Percentiles rank a stretch among this genome's conserved stretches.
Evolutionary conservation across 2,329 filamentous ascomycete species (phyloP).

Genomic region (Fusarium piperis): DNA sequence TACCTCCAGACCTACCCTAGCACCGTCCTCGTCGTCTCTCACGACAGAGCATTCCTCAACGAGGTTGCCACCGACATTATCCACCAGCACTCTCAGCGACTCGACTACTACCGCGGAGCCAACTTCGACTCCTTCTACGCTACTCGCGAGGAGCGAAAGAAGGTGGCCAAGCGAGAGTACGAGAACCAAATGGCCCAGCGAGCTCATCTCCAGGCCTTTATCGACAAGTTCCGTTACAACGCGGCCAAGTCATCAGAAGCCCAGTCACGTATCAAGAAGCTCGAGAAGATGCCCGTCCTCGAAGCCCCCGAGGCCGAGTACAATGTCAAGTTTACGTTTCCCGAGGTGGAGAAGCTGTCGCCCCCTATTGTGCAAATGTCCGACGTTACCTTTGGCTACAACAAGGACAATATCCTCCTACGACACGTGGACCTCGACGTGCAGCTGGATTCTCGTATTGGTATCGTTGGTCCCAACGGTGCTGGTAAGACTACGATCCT

Average conservation of each 20-base stretch:
- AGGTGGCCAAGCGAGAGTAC: constrained; percentile 96
- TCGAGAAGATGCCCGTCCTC: constrained; percentile 95
- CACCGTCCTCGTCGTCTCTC: constrained; percentile 94
- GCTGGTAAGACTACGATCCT: constrained; percentile 99
- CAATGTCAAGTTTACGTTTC: constrained; percentile 96
- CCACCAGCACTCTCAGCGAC: constrained; percentile 94
- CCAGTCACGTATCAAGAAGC: constrained; percentile 98
- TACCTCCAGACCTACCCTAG: constrained; percentile 95
- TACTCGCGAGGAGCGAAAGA: constrained; percentile 95
- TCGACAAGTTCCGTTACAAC: constrained; percentile 99
- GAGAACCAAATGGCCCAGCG: constrained; percentile 97
- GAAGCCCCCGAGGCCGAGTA: constrained; percentile 93
- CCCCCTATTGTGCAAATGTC: constrained; percentile 99
- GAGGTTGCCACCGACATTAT: constrained; percentile 99
- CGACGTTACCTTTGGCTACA: constrained; percentile 90
- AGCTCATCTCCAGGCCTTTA: constrained; percentile 95
- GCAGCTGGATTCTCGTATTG: constrained; percentile 96
- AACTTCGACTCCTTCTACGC: constrained; percentile 99
- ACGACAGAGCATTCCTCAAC: constrained; percentile 99
- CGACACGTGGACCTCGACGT: constrained; percentile 93
- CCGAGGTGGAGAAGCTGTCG: constrained; percentile 96
- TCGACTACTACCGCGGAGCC: constrained; percentile 98
- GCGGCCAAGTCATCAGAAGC: constrained; percentile 98
- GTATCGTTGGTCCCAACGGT: constrained; percentile 99
- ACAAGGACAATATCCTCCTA: constrained; percentile 79